Evolutionary conservation across 441 rosid genomes (phyloP).

Genomic region (Erodium moschatum): DNA sequence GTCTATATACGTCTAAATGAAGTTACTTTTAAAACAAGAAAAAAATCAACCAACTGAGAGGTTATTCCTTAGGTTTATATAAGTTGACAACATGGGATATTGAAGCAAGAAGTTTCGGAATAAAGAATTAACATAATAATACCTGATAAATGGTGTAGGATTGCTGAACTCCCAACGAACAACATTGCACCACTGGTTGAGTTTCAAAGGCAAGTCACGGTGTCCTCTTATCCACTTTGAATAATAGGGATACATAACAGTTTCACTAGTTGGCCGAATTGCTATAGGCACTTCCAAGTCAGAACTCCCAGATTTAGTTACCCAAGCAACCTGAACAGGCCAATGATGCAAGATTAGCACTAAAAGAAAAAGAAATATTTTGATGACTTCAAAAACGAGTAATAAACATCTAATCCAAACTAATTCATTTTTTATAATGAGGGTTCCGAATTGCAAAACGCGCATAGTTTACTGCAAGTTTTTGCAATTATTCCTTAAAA

Average conservation of each 20-base stretch:
- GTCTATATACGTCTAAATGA: neutral
- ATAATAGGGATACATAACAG: conserved; percentile 93
- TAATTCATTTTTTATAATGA: too few relatives aligned
- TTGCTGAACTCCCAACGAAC: conserved; percentile 99
- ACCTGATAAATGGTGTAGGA: conserved; percentile 99
- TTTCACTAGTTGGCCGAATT: conserved; percentile 97
- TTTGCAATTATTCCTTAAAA: too few relatives aligned
- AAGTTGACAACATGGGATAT: neutral
- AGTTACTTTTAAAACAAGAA: neutral
- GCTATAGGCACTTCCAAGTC: conserved; percentile 92
- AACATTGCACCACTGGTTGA: conserved; percentile 99
- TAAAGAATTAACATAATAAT: conserved; percentile 2
- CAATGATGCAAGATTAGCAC: conserved; percentile 2
- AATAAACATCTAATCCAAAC: neutral
- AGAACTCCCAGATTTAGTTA: conserved; percentile 85
- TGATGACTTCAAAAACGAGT: conserved; percentile 6
- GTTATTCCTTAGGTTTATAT: neutral
- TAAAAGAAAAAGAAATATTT: neutral
- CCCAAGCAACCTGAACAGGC: conserved; percentile 86
- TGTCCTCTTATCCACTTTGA: conserved; percentile 98
- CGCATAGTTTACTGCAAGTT: too few relatives aligned
- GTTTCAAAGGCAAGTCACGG: conserved; percentile 90
- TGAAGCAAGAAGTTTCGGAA: conserved; percentile 6
- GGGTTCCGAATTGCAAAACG: too few relatives aligned
- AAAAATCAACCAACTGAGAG: neutral